These are phyloP conservation scores for Elaeis oleifera DNA, from an alignment of 202 grass and related monocot species.

Conservation along the genomic window DNA sequence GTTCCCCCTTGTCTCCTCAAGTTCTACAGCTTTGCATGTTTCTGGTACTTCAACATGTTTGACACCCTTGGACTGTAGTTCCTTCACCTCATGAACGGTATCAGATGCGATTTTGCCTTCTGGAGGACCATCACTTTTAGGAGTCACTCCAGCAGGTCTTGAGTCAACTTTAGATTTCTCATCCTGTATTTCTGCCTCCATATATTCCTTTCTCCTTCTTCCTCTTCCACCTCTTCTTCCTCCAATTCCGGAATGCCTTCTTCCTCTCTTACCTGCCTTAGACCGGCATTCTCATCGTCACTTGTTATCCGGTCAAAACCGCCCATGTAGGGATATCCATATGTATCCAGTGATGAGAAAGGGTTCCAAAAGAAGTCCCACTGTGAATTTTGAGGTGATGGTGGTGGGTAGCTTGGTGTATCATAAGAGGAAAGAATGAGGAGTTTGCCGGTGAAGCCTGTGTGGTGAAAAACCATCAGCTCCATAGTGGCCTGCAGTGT, in stretches of 20 bases:
- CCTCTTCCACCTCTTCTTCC: slow-evolving; percentile 49
- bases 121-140: slow-evolving; percentile 21
- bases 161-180: slow-evolving; percentile 4
- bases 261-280: slow-evolving; percentile 83
- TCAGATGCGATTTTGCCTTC: slow-evolving; percentile 27
- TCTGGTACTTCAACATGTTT: slow-evolving; percentile 39
- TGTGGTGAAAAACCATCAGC: slow-evolving; percentile 29
- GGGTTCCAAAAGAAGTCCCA: slow-evolving; percentile 98
- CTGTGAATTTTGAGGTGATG: slow-evolving; percentile 56
- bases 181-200: not conserved
- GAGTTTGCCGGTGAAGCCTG: too few species aligned
- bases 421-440: too few species aligned
- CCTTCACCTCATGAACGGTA: slow-evolving; percentile 48
- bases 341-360: slow-evolving; percentile 63
- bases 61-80: slow-evolving; percentile 50
- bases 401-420: slow-evolving; percentile 18
- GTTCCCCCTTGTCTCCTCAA: slow-evolving; percentile 54
- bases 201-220: slow-evolving; percentile 26
- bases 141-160: not conserved
- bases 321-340: slow-evolving; percentile 43
- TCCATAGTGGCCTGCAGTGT: slow-evolving; percentile 13
- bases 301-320: slow-evolving; percentile 51
- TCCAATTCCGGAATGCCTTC: slow-evolving; percentile 99
- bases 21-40: slow-evolving; percentile 32
- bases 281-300: slow-evolving; percentile 72